phyloP scores from a whole-genome alignment of 1,139 yeast genomes.

The Geotrichum candidum region DNA sequence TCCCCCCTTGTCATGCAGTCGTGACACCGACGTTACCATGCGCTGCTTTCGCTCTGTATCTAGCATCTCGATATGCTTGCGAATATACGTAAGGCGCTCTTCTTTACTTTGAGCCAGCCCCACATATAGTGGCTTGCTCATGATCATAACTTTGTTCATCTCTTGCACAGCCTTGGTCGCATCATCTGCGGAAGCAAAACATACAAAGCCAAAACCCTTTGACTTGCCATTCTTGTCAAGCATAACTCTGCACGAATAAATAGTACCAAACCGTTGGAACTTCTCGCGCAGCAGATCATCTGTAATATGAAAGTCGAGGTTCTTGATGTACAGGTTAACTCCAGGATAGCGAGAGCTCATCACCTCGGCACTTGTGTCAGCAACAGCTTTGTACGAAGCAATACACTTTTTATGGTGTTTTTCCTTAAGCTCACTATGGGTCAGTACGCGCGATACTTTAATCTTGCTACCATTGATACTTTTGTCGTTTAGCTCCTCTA shows the following conservation, averaged over 20 bases:
- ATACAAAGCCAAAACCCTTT: slow-evolving; percentile 96
- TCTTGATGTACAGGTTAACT: slow-evolving; percentile 92
- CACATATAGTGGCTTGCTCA: not conserved
- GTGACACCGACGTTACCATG: not conserved
- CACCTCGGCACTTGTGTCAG: slow-evolving; percentile 30
- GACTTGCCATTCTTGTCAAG: slow-evolving; percentile 90
- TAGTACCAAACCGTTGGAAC: slow-evolving; percentile 87
- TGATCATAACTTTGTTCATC: slow-evolving; percentile 71
- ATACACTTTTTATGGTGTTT: slow-evolving; percentile 94
- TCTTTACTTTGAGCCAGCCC: not conserved
- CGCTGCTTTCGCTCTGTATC: not conserved
- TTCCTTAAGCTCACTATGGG: slow-evolving; percentile 95
- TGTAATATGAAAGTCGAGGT: slow-evolving; percentile 87
- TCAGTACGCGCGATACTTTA: slow-evolving; percentile 98
- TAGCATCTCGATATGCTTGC: not conserved
- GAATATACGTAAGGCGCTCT: not conserved
- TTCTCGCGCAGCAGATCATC: slow-evolving; percentile 89
- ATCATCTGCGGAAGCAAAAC: slow-evolving; percentile 96
- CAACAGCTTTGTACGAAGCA: slow-evolving; percentile 77
- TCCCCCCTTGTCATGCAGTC: not conserved
- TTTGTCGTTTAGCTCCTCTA: slow-evolving; percentile 81
- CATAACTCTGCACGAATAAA: slow-evolving; percentile 96
- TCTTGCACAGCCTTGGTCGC: slow-evolving; percentile 97
- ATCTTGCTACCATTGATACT: slow-evolving; percentile 80
- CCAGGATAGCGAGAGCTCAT: slow-evolving; percentile 94